Conservation (phyloP, 441 rosid genomes). For the Syzygium malaccense region DNA sequence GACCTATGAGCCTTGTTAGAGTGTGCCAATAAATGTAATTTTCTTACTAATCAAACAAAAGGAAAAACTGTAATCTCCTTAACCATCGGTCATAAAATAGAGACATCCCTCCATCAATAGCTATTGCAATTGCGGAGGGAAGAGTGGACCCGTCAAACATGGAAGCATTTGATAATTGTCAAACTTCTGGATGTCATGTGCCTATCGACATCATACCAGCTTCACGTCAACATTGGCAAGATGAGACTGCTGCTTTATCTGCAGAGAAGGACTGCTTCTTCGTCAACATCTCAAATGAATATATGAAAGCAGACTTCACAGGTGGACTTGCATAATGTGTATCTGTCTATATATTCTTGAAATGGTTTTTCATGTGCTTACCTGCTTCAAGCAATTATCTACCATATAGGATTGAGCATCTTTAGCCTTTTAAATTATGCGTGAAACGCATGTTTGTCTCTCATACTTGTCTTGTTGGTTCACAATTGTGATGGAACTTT, state of each 20-base stretch:
- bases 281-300: slow-evolving; percentile 17
- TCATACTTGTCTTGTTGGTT: background rate
- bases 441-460: background rate
- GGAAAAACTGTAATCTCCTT: background rate
- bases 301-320: slow-evolving; percentile 12
- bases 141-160: slow-evolving; percentile 50
- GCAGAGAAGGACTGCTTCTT: slow-evolving; percentile 20
- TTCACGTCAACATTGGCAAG: slow-evolving; percentile 16
- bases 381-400: background rate
- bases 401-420: background rate
- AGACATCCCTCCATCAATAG: slow-evolving; percentile 60
- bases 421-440: background rate
- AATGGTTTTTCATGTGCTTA: background rate
- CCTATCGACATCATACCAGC: slow-evolving; percentile 11
- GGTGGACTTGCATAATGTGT: slow-evolving; percentile 8
- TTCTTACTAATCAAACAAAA: background rate
- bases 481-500: background rate
- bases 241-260: slow-evolving; percentile 11
- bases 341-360: background rate
- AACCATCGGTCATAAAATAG: slow-evolving; percentile 28
- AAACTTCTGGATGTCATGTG: slow-evolving; percentile 11
- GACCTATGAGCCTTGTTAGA: background rate
- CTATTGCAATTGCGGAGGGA: slow-evolving; percentile 73
- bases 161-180: slow-evolving; percentile 50
- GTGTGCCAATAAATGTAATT: background rate